Base-by-base conservation (phyloP, 768 basidiomycete genomes). In the Filobasidium floriforme region DNA sequence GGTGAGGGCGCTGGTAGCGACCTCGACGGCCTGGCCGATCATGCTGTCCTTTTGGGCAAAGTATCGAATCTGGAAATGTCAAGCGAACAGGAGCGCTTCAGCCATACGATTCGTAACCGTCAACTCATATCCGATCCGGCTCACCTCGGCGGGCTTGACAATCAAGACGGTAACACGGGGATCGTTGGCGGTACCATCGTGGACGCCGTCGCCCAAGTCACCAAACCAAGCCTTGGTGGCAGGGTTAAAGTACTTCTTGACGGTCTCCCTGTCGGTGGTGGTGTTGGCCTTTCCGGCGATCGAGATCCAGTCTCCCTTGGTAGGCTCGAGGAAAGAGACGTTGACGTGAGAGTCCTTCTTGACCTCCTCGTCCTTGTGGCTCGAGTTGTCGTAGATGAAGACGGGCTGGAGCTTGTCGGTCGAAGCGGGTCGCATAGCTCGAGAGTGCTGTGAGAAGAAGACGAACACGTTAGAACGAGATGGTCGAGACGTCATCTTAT, bases 171-270 rank as follows among this genome's bases (percentile, higher is more conserved):
- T 83, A 3, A 96, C 83, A 28, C 92, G 85, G 0, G 91, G 89
- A 69, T 94, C 92, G 57, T 82, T 80, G 37, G 82, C 82, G 71
- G 87, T 85, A n/a, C 91, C 92, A 71, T 85, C 87, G 77, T 92
- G 91, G 7, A 88, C 80, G 19, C 89, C 89, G 69, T 94, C 91
- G 40, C 87, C 86, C 63, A 92, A 81, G 74, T 94, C 88, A 43
- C 89, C 90, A 71, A 93, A 93, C 83, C 90, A 96, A 0, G 87
- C 88, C 63, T 78, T 76, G 67, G 73, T 72, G 18, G 74, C 59
- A 1, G 76, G 76, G 65, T 68, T 74, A 69, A 71, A 78, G 44
- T 75, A 72, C 63, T 75, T 71, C 49, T 66, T 68, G 40, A 78
- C 71, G 49, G 71, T 10, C 83, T 62, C 65, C 24, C 69, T 57